Evolutionary conservation across 2,329 filamentous ascomycete genomes (phyloP), one percentile per base, ranked within the genome.

Genomic region (Grosmannia clavigera): DNA sequence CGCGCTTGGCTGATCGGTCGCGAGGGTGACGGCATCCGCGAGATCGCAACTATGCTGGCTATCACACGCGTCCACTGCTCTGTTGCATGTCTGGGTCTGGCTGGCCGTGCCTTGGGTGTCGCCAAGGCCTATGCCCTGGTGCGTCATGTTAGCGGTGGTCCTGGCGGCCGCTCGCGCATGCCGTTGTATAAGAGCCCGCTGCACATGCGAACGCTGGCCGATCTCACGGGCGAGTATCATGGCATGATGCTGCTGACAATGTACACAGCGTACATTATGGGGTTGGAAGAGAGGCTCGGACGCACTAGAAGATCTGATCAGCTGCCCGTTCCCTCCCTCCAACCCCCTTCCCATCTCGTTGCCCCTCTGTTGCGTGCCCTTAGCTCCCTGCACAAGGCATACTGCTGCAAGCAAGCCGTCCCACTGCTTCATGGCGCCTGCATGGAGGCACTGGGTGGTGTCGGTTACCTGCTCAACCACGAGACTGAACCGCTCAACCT

Each of bases 41-140:
- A 88, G 65, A 87, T 91, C 61, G 78, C 80, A 48, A 82, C 82
- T 1, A 75, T 92, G 16, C 74, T 91, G 9, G 89, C 84, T 61
- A 81, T 90, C 64, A 86, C 84, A 0, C 74, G 84, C 10, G 69
- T 86, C 0, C 78, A 85, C 67, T 83, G 81, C 3, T 74, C 81
- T 9, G 73, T 83, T 2, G 74, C 74, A 0, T 77, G 79, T 0
- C 72, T 81, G 1, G 80, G 78, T 0, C 78, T 78, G 62, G 76
- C 80, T 40, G 78, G 80, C 1, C 76, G 84, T 7, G 81, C 79
- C 0, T 70, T 87, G 1, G 78, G 74, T 0, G 77, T 87, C 16
- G 78, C 79, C 0, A 77, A 79, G 57, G 80, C 81, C 0, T 87
- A 81, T 66, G 76, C 82, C 0, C 74, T 74, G 12, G 81, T 85